Evolutionary conservation across 371 early-diverging fungal species (phyloP), one percentile per base, ranked within the genome.

Genomic region (Apophysomyces ossiformis): DNA sequence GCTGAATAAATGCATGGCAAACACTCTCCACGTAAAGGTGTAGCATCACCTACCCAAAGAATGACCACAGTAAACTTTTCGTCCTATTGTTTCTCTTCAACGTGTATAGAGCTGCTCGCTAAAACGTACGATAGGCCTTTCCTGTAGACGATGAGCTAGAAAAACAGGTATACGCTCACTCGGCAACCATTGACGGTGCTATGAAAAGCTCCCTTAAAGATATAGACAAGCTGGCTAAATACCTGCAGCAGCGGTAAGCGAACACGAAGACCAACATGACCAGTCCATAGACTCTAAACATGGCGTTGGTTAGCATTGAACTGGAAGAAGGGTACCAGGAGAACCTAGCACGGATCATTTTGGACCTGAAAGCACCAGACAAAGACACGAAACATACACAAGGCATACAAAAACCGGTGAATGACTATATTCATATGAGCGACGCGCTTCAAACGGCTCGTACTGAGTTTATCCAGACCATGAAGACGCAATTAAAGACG

Each of bases 271-370:
- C 32, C 32, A 26, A 26, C 32, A 26, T 26, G 32, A 26, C 2
- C 38, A 16, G 26, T 47, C 2, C 5, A 57, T 9, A 18, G 13
- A 58, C 21, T 21, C 46, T 15, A 37, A n/a, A 21, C 7, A 43
- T 36, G 36, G 15, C 38, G 16, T 13, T 37, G 6, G 16, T 16
- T 58, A 71, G 71, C 3, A 60, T 72, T 57, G 72, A 72, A 45
- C 50, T 72, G 47, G 72, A 72, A 57, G 72, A 72, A 64, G 68
- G 72, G 32, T 72, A 72, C 60, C 72, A 68, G 18, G 65, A 58
- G 26, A 68, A 68, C 9, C 47, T 72, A 45, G 68, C 44, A 43
- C 36, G 45, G 21, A 72, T 72, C n/a, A 64, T 61, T 2, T 21
- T 54, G 8, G 35, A 67, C 36, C 36, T 72, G 16, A 56, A 65